Evolutionary conservation across 2,329 filamentous ascomycete genomes (phyloP).

Genomic region (Proliferodiscus dingleyae): DNA sequence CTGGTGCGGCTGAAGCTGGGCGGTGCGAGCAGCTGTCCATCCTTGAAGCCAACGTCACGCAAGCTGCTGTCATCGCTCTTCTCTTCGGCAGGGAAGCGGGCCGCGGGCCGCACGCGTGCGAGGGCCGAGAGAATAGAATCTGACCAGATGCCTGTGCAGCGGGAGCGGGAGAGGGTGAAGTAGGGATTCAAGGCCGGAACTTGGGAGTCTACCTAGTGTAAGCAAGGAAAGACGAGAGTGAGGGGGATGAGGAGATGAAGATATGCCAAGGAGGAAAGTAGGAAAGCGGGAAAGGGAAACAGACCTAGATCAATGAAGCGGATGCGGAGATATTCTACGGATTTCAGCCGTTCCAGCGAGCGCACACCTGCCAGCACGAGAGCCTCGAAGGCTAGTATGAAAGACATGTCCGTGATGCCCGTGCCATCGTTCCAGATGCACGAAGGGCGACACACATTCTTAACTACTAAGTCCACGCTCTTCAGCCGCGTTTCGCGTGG

Average conservation of each 20-base stretch:
- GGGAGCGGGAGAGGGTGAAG: conserved; percentile 57
- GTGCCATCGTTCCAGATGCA: conserved; percentile 56
- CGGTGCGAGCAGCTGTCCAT: conserved; percentile 41
- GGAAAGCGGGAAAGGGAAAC: not conserved
- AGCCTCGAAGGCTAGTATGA: conserved; percentile 66
- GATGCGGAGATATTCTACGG: conserved; percentile 62
- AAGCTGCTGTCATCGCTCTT: too few relatives aligned
- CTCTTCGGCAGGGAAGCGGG: conserved; percentile 55
- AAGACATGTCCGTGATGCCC: conserved; percentile 66
- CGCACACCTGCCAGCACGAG: conserved; percentile 60
- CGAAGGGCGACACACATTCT: conserved; percentile 62
- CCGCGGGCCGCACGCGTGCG: conserved; percentile 51
- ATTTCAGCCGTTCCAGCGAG: conserved; percentile 52
- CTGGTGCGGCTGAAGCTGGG: conserved; percentile 24
- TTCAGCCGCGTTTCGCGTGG: conserved; percentile 47
- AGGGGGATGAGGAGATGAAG: too few relatives aligned
- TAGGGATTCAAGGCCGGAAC: conserved; percentile 68
- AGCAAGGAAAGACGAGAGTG: too few relatives aligned
- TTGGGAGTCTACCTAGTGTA: conserved; percentile 52
- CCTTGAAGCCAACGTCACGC: conserved; percentile 55
- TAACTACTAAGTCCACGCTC: conserved; percentile 67
- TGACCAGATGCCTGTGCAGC: conserved; percentile 69
- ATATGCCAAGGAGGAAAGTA: too few relatives aligned
- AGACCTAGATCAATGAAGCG: conserved; percentile 69
- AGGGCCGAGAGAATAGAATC: conserved; percentile 60